phyloP scores from a whole-genome alignment of 75 land plant species.

The Cupressus sempervirens region DNA sequence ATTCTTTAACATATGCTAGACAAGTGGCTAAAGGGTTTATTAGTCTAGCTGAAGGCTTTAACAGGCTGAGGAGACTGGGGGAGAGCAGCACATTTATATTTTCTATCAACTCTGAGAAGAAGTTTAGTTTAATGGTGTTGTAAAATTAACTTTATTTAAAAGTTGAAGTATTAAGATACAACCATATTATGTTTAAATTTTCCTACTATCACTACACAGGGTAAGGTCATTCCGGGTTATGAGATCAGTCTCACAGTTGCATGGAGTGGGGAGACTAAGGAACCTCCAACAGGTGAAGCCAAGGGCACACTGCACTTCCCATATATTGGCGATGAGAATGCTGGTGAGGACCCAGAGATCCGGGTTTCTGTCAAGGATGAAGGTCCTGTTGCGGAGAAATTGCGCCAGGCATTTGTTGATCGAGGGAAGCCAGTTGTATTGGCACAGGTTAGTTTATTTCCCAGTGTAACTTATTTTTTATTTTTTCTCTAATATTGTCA shows the following conservation, averaged over 20 bases:
- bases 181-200: background rate
- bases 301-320: slow-evolving; percentile 75
- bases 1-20: too few relatives aligned
- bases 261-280: slow-evolving; percentile 78
- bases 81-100: background rate
- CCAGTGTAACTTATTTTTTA: background rate
- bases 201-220: slow-evolving; percentile 17
- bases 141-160: background rate
- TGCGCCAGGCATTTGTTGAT: slow-evolving; percentile 70
- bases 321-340: slow-evolving; percentile 95
- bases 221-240: slow-evolving; percentile 97
- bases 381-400: slow-evolving; percentile 57
- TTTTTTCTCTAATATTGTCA: background rate
- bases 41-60: background rate
- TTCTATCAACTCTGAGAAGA: background rate
- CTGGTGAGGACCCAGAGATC: slow-evolving; percentile 87
- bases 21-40: background rate
- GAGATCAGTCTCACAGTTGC: slow-evolving; percentile 55
- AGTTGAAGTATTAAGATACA: too few relatives aligned
- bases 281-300: slow-evolving; percentile 28
- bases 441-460: slow-evolving; percentile 35
- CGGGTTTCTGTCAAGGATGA: slow-evolving; percentile 68
- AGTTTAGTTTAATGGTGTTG: background rate
- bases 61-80: background rate
- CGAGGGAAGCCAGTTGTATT: slow-evolving; percentile 71